phyloP scores from a whole-genome alignment of 805 yeast species.

The Sporopachydermia lactativora region DNA sequence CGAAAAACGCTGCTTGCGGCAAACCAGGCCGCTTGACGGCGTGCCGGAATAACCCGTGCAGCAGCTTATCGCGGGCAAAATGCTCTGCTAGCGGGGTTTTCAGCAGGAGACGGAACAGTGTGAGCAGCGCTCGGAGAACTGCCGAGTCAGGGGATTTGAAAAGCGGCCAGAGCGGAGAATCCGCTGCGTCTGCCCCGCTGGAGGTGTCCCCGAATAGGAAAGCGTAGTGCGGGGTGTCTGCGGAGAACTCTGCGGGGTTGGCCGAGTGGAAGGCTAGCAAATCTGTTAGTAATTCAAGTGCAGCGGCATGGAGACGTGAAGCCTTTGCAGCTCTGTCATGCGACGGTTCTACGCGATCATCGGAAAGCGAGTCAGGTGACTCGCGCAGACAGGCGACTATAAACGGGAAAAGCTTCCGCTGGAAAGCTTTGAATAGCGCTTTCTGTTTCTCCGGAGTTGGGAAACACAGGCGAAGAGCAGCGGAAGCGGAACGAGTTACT shows the following conservation, averaged over 20 bases:
- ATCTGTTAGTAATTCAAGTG: not conserved
- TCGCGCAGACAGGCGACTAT: slow-evolving; percentile 38
- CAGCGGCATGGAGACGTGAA: not conserved
- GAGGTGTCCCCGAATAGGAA: not conserved
- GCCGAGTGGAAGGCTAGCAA: not conserved
- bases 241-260: not conserved
- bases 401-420: slow-evolving; percentile 39
- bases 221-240: not conserved
- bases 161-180: not conserved
- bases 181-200: not conserved
- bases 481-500: slow-evolving; percentile 37
- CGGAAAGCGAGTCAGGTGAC: slow-evolving; percentile 50
- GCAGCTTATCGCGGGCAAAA: not conserved
- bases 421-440: slow-evolving; percentile 48
- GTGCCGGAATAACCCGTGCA: not conserved
- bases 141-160: not conserved
- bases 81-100: not conserved
- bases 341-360: slow-evolving; percentile 26
- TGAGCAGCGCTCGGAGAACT: not conserved
- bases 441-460: slow-evolving; percentile 36
- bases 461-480: slow-evolving; percentile 39
- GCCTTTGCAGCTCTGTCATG: not conserved
- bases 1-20: not conserved
- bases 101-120: not conserved
- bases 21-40: not conserved